A percentile compares a stretch with the other conserved stretches of the same genome.
These are phyloP conservation scores for Pleurotus salmoneostramineus DNA, from an alignment of 768 basidiomycete species.

Conservation along the genomic window DNA sequence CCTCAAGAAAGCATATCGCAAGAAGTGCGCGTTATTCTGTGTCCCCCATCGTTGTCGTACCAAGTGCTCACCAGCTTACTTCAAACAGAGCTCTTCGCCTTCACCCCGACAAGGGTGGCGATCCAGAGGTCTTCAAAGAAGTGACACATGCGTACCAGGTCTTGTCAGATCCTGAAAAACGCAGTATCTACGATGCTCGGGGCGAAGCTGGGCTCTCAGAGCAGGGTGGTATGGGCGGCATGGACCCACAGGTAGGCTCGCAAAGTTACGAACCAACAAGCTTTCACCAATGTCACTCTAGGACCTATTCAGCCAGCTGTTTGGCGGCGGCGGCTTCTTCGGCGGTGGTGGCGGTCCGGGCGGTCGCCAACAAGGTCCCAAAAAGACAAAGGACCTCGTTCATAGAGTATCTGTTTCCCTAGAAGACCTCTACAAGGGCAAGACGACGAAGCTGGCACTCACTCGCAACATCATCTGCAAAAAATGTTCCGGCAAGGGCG, in stretches of 20 bases:
- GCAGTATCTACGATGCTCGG: slow-evolving; percentile 79
- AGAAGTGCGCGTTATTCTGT: slow-evolving; percentile 54
- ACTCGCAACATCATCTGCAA: slow-evolving; percentile 92
- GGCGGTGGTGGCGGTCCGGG: slow-evolving; percentile 73
- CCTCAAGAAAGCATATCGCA: slow-evolving; percentile 94
- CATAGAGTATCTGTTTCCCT: slow-evolving; percentile 96
- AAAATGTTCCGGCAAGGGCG: slow-evolving; percentile 95
- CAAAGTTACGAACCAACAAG: background rate
- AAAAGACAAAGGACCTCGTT: slow-evolving; percentile 97
- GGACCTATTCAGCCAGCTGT: slow-evolving; percentile 97
- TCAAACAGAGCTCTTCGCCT: slow-evolving; percentile 67
- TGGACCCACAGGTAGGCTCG: slow-evolving; percentile 84
- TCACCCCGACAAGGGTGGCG: slow-evolving; percentile 94
- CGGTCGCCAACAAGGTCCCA: slow-evolving; percentile 66
- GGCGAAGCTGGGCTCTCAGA: slow-evolving; percentile 91
- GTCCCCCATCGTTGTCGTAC: background rate
- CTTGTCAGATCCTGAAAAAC: slow-evolving; percentile 82
- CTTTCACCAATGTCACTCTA: slow-evolving; percentile 21
- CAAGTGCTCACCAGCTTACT: slow-evolving; percentile 3
- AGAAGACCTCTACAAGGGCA: slow-evolving; percentile 98
- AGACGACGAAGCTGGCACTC: slow-evolving; percentile 95
- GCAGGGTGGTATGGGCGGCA: slow-evolving; percentile 87
- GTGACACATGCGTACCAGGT: slow-evolving; percentile 97
- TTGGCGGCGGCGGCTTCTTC: slow-evolving; percentile 71
- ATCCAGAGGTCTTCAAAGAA: slow-evolving; percentile 96